These are phyloP conservation scores for Naumovozyma castellii DNA, from an alignment of 805 yeast genomes.

Conservation along the genomic window DNA sequence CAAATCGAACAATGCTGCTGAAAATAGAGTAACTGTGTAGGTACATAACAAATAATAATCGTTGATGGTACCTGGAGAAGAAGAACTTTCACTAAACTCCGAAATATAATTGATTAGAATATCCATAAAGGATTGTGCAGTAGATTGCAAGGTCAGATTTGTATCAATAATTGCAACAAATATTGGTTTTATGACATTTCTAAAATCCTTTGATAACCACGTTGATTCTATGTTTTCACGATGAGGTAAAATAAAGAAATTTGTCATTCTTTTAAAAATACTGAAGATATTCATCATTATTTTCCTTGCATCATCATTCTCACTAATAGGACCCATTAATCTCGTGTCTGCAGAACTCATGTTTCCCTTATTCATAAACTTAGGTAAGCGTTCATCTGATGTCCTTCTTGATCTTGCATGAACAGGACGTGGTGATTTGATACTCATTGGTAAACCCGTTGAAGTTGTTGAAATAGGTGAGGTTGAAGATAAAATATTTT, in stretches of 20 bases:
- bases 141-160: conserved; percentile 28
- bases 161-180: conserved; percentile 32
- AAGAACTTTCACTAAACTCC: conserved; percentile 14
- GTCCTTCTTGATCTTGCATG: conserved; percentile 14
- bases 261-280: conserved; percentile 15
- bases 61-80: conserved; percentile 4
- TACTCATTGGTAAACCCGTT: not conserved
- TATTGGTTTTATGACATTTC: conserved; percentile 30
- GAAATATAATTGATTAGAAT: conserved; percentile 22
- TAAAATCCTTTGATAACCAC: conserved; percentile 20
- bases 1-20: conserved; percentile 25
- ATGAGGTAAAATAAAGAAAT: conserved; percentile 9
- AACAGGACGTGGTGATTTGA: not conserved
- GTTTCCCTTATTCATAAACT: conserved; percentile 3
- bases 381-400: conserved; percentile 15
- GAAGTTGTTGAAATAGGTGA: not conserved
- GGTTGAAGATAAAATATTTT: not conserved
- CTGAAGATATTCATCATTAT: conserved; percentile 16
- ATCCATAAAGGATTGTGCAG: conserved; percentile 32
- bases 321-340: not conserved
- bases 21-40: conserved; percentile 31
- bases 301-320: conserved; percentile 14
- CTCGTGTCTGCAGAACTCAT: not conserved
- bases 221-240: conserved; percentile 3
- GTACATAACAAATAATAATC: conserved; percentile 13